phyloP scores from a whole-genome alignment of 2,329 filamentous ascomycete species.

The Plenodomus biglobosus region DNA sequence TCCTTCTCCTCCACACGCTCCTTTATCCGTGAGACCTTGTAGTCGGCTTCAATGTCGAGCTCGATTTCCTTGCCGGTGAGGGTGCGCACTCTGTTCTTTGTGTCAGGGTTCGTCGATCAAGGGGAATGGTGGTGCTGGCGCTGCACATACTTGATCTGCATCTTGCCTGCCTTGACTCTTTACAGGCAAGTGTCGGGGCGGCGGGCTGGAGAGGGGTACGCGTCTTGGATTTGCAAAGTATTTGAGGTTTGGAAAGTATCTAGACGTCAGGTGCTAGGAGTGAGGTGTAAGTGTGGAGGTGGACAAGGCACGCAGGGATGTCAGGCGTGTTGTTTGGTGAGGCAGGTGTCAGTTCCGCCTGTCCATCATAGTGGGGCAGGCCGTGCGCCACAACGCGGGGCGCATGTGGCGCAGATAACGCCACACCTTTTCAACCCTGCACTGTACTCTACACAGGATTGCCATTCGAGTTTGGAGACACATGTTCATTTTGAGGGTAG shows the following conservation, averaged over 20 bases:
- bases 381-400: background rate
- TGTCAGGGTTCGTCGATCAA: background rate
- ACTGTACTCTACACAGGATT: too few species aligned
- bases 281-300: background rate
- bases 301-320: background rate
- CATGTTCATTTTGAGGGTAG: too few species aligned
- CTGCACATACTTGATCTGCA: constrained; percentile 42
- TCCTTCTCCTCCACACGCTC: constrained; percentile 99
- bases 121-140: background rate
- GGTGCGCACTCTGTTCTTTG: constrained; percentile 84
- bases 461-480: too few species aligned
- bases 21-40: constrained; percentile 96
- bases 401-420: background rate
- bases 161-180: too few species aligned
- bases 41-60: constrained; percentile 91
- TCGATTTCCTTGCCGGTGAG: constrained; percentile 99
- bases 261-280: background rate
- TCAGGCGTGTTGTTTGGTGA: background rate
- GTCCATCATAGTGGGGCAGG: background rate
- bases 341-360: background rate
- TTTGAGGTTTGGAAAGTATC: too few species aligned
- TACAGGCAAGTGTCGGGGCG: too few species aligned
- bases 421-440: too few species aligned
- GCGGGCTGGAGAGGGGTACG: too few species aligned
- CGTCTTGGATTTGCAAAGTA: too few species aligned